Base-by-base conservation (phyloP, 805 yeast genomes). In the Ogataea paradorogensis region DNA sequence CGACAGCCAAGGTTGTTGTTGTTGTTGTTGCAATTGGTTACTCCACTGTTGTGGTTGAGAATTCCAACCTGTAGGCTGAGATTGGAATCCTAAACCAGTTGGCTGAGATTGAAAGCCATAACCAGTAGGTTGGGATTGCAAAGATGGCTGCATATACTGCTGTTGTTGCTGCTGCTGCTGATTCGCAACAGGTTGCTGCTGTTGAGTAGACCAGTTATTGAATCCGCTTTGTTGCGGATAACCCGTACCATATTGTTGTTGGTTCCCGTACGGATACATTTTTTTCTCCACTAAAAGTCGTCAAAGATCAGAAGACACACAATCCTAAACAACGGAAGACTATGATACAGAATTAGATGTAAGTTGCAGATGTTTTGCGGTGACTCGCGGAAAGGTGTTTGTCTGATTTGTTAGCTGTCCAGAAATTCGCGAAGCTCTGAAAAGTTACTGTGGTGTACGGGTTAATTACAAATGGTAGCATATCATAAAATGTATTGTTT, bases 111-210 rank as follows among this genome's bases (percentile, higher is more conserved):
- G 56, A 15, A 56, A 23, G 6, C 20, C 20, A 18, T 18, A 18
- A 5, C 73, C 74, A 2, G 74, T 67, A 6, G 62, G 63, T 46
- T 70, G 74, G 10, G 66, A 27, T 42, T 52, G 56, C 21, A 56
- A 23, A 1, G 46, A 38, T 15, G 42, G 31, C n/a, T 38, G 43
- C 15, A 26, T 32, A 27, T 36, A 53, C 26, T 18, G 20, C 7
- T 53, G 58, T 22, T 60, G 51, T 23, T 56, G 62, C 39, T 53
- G 58, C 24, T 60, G 51, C 24, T 56, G 62, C 39, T 57, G 66
- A 18, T 11, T 11, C 7, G 21, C 11, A 11, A 10, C 33, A 6
- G 47, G 48, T 28, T 50, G 63, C 33, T 54, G 66, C 34, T 50
- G 70, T 43, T 62, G 70, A 39, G 61, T 67, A 9, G 46, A 34